A percentile compares a stretch with the other conserved stretches of the same genome.
Conservation (phyloP, 140 eudicot genomes). For the Cichorium intybus region DNA sequence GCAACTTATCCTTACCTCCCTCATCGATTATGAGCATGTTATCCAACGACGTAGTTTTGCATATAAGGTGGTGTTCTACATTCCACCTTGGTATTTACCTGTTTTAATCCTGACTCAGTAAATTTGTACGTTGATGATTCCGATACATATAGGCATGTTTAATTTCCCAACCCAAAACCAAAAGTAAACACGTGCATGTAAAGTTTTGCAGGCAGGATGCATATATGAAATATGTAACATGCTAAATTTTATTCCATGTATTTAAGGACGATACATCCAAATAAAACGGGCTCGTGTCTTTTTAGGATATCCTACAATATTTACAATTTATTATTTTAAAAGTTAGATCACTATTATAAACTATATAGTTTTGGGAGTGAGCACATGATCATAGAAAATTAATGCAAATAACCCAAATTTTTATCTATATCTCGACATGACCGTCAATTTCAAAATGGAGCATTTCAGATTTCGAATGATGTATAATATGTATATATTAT, state of each 20-base stretch:
- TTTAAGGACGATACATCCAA: conserved; percentile 26
- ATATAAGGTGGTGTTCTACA: conserved; percentile 16
- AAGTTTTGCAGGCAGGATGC: conserved; percentile 29
- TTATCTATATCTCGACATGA: no score
- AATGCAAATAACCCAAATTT: no score
- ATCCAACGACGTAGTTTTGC: conserved; percentile 14
- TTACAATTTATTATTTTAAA: no score
- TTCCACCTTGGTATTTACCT: conserved; percentile 9
- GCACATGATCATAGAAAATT: no score
- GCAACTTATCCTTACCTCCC: conserved; percentile 58
- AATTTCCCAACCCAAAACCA: conserved; percentile 19
- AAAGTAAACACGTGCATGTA: conserved; percentile 23
- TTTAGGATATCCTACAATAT: no score
- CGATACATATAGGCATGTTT: neutral
- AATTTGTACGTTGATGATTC: neutral
- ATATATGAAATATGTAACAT: conserved; percentile 24
- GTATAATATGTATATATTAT: no score
- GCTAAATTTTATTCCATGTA: conserved; percentile 33
- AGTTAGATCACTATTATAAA: no score
- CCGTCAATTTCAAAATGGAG: no score
- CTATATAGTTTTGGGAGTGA: no score
- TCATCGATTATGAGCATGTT: conserved; percentile 56
- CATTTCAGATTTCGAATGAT: no score
- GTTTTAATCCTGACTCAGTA: neutral
- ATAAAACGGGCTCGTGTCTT: conserved; percentile 19